Percentiles rank a stretch among this genome's conserved stretches.
Evolutionary conservation across 78 protist genomes (phyloP).

Genomic region (Planoprotostelium fungivorum): DNA sequence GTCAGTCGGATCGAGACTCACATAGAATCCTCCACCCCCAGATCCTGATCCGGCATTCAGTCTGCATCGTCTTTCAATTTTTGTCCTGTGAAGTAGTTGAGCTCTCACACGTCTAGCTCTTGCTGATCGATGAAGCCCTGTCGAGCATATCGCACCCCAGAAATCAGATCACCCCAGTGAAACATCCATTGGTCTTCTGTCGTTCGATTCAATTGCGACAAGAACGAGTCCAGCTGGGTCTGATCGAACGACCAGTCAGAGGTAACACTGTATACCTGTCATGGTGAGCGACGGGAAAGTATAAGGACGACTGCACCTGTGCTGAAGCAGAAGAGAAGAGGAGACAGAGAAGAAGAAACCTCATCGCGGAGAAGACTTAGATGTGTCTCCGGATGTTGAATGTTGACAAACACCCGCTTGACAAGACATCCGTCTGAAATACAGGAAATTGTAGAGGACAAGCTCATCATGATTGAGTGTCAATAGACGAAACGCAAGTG

Average conservation of each 20-base stretch:
- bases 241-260: background rate
- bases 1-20: background rate
- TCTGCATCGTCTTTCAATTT: background rate
- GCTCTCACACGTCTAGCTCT: background rate
- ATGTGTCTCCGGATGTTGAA: no score
- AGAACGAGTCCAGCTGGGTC: background rate
- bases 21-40: background rate
- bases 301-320: no score
- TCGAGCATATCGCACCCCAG: background rate
- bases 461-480: no score
- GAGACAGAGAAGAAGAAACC: no score
- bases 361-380: no score
- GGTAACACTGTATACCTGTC: background rate
- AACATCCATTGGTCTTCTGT: background rate
- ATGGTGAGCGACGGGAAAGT: background rate
- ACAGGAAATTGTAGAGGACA: no score
- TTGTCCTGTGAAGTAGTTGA: background rate
- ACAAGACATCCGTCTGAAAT: no score
- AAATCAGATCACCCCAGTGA: background rate
- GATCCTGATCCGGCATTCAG: background rate
- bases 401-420: no score
- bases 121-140: background rate
- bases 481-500: no score
- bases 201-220: background rate
- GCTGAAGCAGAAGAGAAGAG: no score